These are phyloP conservation scores for Penicillium longicatenatum DNA, from an alignment of 495 filamentous ascomycete genomes.

Conservation along the genomic window DNA sequence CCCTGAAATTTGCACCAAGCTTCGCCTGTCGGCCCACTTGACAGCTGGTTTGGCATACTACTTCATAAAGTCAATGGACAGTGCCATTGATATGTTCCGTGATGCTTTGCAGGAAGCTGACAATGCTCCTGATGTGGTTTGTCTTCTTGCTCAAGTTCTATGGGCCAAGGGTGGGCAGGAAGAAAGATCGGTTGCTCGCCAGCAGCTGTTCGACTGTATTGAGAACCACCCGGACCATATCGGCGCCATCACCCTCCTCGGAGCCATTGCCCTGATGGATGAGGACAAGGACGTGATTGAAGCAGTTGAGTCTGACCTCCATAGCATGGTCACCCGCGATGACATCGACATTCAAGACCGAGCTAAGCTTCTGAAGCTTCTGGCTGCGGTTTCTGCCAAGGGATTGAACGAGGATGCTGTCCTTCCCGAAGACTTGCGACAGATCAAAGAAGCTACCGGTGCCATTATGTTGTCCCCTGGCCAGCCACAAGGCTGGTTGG, in stretches of 20 bases:
- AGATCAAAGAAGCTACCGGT: slow-evolving; percentile 58
- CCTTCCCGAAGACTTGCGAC: slow-evolving; percentile 39
- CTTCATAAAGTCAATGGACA: slow-evolving; percentile 60
- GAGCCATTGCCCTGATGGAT: slow-evolving; percentile 80
- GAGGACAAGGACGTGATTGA: slow-evolving; percentile 74
- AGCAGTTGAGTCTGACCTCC: slow-evolving; percentile 78
- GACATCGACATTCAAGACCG: slow-evolving; percentile 48
- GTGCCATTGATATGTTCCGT: slow-evolving; percentile 77
- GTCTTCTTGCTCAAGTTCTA: slow-evolving; percentile 83
- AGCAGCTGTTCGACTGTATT: slow-evolving; percentile 78
- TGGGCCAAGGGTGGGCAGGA: slow-evolving; percentile 86
- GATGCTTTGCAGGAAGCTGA: slow-evolving; percentile 77
- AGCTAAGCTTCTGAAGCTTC: slow-evolving; percentile 56
- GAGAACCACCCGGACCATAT: slow-evolving; percentile 73
- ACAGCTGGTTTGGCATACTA: slow-evolving; percentile 84
- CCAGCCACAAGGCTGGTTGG: slow-evolving; percentile 74
- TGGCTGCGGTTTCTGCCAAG: slow-evolving; percentile 56
- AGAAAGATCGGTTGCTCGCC: slow-evolving; percentile 71
- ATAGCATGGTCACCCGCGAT: slow-evolving; percentile 65
- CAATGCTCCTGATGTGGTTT: slow-evolving; percentile 80
- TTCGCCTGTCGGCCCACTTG: slow-evolving; percentile 80
- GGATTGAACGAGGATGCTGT: slow-evolving; percentile 36
- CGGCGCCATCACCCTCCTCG: slow-evolving; percentile 74
- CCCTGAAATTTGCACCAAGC: slow-evolving; percentile 57
- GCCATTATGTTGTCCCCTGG: slow-evolving; percentile 78